phyloP scores from a whole-genome alignment of 768 basidiomycete species.

The Myochromella boudieri region DNA sequence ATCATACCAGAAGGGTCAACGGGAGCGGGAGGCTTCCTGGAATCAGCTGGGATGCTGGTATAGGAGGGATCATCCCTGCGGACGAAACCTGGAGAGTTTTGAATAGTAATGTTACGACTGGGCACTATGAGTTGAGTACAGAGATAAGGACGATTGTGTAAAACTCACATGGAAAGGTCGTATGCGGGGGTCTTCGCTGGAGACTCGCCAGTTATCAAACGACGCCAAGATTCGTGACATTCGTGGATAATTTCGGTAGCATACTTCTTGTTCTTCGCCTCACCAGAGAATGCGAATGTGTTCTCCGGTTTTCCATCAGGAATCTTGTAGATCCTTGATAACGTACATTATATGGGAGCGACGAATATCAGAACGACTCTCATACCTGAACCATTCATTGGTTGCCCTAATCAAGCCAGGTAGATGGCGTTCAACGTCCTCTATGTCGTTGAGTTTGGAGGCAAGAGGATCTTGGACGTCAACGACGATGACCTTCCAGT shows the following conservation, averaged over 20 bases:
- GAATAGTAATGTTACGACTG: conserved; percentile 80
- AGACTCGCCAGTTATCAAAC: conserved; percentile 78
- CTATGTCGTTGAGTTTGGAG: conserved; percentile 95
- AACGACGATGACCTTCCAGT: conserved; percentile 99
- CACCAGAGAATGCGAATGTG: conserved; percentile 98
- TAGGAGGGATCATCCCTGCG: conserved; percentile 63
- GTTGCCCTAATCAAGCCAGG: conserved; percentile 96
- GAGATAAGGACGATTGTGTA: neutral
- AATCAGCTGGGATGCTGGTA: conserved; percentile 68
- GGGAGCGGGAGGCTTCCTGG: conserved; percentile 81
- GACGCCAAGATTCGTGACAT: conserved; percentile 98
- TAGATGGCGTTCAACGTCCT: conserved; percentile 97
- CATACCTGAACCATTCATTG: conserved; percentile 97
- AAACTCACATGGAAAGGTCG: conserved; percentile 84
- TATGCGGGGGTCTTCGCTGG: conserved; percentile 70
- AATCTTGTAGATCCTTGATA: conserved; percentile 86
- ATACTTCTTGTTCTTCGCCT: conserved; percentile 99
- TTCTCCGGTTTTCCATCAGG: conserved; percentile 97
- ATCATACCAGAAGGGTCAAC: conserved; percentile 86
- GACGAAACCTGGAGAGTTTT: conserved; percentile 71
- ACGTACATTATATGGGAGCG: neutral
- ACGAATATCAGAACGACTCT: neutral
- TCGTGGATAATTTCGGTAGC: conserved; percentile 99
- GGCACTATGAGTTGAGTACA: conserved; percentile 8
- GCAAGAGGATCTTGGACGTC: conserved; percentile 96